Conservation (phyloP, 495 filamentous ascomycete genomes). For the Pseudevernia furfuracea region DNA sequence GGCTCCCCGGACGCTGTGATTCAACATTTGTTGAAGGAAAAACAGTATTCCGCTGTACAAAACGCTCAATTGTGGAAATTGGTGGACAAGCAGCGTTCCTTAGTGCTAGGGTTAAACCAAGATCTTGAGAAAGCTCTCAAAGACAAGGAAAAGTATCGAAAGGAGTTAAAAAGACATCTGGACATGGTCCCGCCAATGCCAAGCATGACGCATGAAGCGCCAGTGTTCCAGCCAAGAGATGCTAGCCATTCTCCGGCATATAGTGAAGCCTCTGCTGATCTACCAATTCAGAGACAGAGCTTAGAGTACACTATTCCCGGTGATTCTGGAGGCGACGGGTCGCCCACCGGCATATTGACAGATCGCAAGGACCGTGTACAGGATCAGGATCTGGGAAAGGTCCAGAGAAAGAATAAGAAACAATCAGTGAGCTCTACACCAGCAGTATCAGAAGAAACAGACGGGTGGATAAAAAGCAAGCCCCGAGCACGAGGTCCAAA, state of each 20-base stretch:
- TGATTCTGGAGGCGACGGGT: neutral
- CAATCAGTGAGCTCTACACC: neutral
- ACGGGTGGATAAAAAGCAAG: conserved; percentile 18
- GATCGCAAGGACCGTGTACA: neutral
- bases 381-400: neutral
- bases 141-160: conserved; percentile 90
- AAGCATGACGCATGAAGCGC: conserved; percentile 22
- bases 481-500: conserved; percentile 4
- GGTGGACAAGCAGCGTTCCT: conserved; percentile 89
- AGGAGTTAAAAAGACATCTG: conserved; percentile 74
- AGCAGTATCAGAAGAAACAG: conserved; percentile 7
- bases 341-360: neutral
- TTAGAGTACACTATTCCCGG: neutral
- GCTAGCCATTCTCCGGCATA: conserved; percentile 22
- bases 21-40: conserved; percentile 81
- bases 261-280: conserved; percentile 23
- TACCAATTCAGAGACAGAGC: conserved; percentile 25
- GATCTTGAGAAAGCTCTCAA: conserved; percentile 87
- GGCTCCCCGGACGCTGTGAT: conserved; percentile 88
- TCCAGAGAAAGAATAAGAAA: neutral
- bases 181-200: conserved; percentile 44
- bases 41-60: conserved; percentile 76
- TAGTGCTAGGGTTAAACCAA: conserved; percentile 90
- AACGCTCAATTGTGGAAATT: conserved; percentile 91
- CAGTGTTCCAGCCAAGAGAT: conserved; percentile 11